phyloP scores from a whole-genome alignment of 257 asterid genomes.

The Solanum rostratum region DNA sequence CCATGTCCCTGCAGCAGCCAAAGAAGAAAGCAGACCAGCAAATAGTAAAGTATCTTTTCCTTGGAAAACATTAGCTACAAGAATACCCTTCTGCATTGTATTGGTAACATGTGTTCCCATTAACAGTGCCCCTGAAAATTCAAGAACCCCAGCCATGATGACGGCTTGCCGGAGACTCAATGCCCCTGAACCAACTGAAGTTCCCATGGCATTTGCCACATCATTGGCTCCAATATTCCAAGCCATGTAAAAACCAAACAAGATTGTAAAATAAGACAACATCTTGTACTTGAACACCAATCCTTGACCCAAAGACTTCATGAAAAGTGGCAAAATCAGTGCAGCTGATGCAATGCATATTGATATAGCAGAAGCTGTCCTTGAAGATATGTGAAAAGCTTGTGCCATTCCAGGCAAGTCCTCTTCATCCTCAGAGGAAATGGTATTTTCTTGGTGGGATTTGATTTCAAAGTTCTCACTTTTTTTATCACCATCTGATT shows the following conservation, averaged over 20 bases:
- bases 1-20: slow-evolving; percentile 99
- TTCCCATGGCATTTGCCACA: slow-evolving; percentile 98
- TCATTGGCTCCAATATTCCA: slow-evolving; percentile 98
- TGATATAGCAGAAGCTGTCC: slow-evolving; percentile 65
- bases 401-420: slow-evolving; percentile 65
- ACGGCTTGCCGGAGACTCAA: slow-evolving; percentile 77
- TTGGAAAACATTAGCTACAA: slow-evolving; percentile 67
- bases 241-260: slow-evolving; percentile 94
- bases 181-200: slow-evolving; percentile 97
- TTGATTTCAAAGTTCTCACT: slow-evolving; percentile 2
- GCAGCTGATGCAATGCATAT: slow-evolving; percentile 73
- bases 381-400: slow-evolving; percentile 64
- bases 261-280: slow-evolving; percentile 55
- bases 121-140: slow-evolving; percentile 77
- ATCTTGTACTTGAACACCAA: slow-evolving; percentile 36
- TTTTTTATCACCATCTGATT: slow-evolving; percentile 31
- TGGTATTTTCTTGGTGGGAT: slow-evolving; percentile 7
- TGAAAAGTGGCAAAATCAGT: slow-evolving; percentile 53
- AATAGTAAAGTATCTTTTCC: slow-evolving; percentile 84
- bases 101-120: slow-evolving; percentile 93
- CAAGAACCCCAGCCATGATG: slow-evolving; percentile 71
- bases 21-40: slow-evolving; percentile 74
- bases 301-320: slow-evolving; percentile 58
- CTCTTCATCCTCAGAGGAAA: slow-evolving; percentile 4
- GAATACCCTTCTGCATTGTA: slow-evolving; percentile 98